Conservation (phyloP, 306 rosid genomes). For the Cyamopsis tetragonoloba region DNA sequence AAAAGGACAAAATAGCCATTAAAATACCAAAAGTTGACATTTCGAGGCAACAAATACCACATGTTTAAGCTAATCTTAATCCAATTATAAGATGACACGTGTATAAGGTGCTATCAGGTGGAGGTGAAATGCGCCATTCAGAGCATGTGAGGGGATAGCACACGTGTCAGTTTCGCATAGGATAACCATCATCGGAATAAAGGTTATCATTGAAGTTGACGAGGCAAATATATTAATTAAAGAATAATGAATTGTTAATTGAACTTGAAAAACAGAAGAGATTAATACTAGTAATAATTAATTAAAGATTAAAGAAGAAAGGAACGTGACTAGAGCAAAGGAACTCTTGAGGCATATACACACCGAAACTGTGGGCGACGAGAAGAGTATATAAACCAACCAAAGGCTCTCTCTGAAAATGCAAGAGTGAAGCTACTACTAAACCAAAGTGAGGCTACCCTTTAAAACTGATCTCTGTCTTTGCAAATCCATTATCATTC, state of each 20-base stretch:
- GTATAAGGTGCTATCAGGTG: not conserved
- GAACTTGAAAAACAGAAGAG: no score
- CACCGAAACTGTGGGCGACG: not conserved
- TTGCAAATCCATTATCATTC: not conserved
- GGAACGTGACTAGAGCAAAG: constrained; percentile 28
- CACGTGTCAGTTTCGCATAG: constrained; percentile 22
- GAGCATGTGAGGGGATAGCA: not conserved
- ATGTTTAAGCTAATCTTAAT: not conserved
- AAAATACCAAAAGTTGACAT: constrained; percentile 20
- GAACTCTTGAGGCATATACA: not conserved
- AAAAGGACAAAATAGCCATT: not conserved
- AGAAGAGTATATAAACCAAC: constrained; percentile 34
- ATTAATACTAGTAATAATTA: no score
- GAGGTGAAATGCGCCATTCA: not conserved
- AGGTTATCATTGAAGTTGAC: constrained; percentile 39
- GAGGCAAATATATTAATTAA: constrained; percentile 22
- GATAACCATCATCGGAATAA: constrained; percentile 9
- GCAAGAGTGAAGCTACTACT: constrained; percentile 11
- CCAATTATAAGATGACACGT: not conserved
- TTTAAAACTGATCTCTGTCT: not conserved
- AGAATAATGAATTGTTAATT: not conserved
- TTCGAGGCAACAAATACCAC: not conserved
- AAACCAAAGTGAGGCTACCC: not conserved
- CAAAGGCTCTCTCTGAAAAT: not conserved
- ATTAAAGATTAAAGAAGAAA: not conserved